Evolutionary conservation across 2,329 filamentous ascomycete species (phyloP).

Genomic region (Pyricularia grisea): DNA sequence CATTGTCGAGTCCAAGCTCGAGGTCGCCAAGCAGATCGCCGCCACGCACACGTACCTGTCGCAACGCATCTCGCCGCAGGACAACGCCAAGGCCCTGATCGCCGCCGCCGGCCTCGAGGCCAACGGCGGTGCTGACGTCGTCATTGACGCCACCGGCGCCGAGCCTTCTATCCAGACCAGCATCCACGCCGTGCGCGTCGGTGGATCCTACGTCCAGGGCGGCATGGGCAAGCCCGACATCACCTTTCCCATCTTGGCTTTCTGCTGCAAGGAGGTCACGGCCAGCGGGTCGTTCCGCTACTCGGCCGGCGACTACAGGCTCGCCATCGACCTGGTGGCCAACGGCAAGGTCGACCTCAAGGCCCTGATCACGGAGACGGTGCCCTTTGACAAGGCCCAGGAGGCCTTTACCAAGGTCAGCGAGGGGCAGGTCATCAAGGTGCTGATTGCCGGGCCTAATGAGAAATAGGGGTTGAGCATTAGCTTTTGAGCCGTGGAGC

Average conservation of each 20-base stretch:
- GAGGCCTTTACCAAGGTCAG: constrained; percentile 81
- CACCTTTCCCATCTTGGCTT: constrained; percentile 81
- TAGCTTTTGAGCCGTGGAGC: neutral
- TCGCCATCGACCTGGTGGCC: constrained; percentile 69
- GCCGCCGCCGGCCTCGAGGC: constrained; percentile 12
- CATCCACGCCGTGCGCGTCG: constrained; percentile 51
- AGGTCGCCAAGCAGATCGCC: constrained; percentile 18
- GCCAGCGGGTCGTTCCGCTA: constrained; percentile 87
- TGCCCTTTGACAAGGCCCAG: constrained; percentile 75
- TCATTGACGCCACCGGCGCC: constrained; percentile 64
- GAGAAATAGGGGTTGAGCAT: constrained; percentile 13
- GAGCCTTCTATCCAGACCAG: constrained; percentile 66
- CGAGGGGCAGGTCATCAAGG: constrained; percentile 68
- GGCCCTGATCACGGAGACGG: constrained; percentile 67
- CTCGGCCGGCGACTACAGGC: constrained; percentile 75
- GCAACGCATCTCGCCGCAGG: constrained; percentile 51
- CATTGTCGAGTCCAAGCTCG: constrained; percentile 36
- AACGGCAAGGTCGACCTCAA: constrained; percentile 70
- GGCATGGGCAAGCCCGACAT: constrained; percentile 62
- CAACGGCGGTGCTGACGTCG: constrained; percentile 2
- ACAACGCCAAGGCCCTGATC: constrained; percentile 64
- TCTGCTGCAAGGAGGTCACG: constrained; percentile 84
- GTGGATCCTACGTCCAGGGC: constrained; percentile 42
- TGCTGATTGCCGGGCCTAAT: constrained; percentile 57
- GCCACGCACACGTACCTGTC: constrained; percentile 52